Percentiles rank a stretch among this genome's conserved stretches.
phyloP scores from a whole-genome alignment of 345 rosid species.

The Ceriops tagal region DNA sequence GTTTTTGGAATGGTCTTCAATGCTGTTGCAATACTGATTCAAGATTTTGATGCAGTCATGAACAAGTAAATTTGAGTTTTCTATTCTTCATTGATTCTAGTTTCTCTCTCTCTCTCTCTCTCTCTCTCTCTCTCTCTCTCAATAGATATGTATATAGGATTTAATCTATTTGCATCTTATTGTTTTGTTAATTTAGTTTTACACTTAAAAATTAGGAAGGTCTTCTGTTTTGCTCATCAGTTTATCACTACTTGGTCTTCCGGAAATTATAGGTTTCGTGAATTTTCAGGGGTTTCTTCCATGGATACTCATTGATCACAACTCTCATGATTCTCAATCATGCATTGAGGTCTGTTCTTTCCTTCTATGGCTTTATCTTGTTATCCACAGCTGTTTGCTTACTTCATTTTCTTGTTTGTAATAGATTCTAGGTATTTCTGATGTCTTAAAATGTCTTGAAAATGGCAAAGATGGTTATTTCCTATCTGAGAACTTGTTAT shows the following conservation, averaged over 20 bases:
- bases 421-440: background rate
- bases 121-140: background rate
- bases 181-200: background rate
- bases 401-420: slow-evolving; percentile 13
- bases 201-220: background rate
- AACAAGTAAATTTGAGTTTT: slow-evolving; percentile 54
- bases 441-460: background rate
- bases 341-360: slow-evolving; percentile 72
- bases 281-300: slow-evolving; percentile 83
- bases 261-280: no score
- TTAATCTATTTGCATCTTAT: background rate
- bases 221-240: background rate
- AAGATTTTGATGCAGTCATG: slow-evolving; percentile 87
- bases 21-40: slow-evolving; percentile 79
- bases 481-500: background rate
- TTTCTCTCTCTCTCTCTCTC: background rate
- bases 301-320: slow-evolving; percentile 82
- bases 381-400: slow-evolving; percentile 13
- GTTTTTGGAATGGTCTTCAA: slow-evolving; percentile 94
- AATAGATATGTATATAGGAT: no score
- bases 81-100: background rate
- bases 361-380: slow-evolving; percentile 16
- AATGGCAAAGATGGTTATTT: no score
- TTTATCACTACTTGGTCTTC: background rate
- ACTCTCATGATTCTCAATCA: slow-evolving; percentile 93